Conservation (phyloP, 2,329 filamentous ascomycete species). For the Diaporthe longicolla region DNA sequence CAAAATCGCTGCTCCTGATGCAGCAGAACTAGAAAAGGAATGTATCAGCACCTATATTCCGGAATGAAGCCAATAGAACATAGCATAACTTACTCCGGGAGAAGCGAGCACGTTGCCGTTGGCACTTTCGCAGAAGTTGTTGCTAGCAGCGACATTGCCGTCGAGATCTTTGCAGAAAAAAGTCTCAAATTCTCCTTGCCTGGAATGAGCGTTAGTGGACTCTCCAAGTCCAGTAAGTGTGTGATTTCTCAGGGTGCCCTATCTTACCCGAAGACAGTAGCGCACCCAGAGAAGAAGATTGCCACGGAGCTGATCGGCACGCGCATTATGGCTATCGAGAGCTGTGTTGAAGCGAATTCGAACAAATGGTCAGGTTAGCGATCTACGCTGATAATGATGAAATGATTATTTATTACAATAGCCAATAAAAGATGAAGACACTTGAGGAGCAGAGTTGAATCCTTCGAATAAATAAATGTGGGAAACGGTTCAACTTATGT, state of each 20-base stretch:
- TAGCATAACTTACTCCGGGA: not conserved
- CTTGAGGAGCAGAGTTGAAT: not conserved
- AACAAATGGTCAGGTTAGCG: not conserved
- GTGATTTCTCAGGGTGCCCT: not conserved
- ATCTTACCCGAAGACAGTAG: constrained; percentile 1
- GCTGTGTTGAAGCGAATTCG: not conserved
- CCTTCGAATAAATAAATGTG: not conserved
- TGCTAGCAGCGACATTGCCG: constrained; percentile 10
- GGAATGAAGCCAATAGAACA: not conserved
- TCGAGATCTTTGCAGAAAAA: constrained; percentile 16
- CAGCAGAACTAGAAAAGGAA: not conserved
- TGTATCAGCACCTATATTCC: not conserved
- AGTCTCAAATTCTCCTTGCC: not conserved
- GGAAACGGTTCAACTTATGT: not conserved
- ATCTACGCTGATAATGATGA: not conserved
- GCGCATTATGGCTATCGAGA: not conserved
- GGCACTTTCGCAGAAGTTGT: constrained; percentile 15
- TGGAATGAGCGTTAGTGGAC: not conserved
- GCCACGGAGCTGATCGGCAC: not conserved
- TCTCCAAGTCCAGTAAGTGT: not conserved
- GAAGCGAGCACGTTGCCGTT: constrained; percentile 12
- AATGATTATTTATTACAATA: not conserved
- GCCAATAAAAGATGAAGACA: not conserved
- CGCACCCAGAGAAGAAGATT: not conserved
- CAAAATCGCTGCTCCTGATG: constrained; percentile 18